Evolutionary conservation across 2,329 filamentous ascomycete species (phyloP).

Genomic region (Scytalidium sp.): DNA sequence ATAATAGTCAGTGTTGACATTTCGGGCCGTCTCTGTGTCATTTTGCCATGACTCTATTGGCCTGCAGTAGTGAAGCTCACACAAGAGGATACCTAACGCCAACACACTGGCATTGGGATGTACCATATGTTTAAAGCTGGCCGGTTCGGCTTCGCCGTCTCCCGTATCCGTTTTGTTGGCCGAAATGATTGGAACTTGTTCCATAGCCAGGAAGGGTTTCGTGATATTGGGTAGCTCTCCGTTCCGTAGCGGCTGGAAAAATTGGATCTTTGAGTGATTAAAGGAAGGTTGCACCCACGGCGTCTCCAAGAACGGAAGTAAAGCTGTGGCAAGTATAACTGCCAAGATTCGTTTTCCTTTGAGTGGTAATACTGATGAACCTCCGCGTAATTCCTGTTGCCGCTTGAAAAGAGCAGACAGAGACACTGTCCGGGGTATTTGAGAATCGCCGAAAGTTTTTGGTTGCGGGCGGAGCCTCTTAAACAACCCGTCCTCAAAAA

Average conservation of each 20-base stretch:
- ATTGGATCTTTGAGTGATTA: slow-evolving; percentile 11
- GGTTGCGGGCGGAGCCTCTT: slow-evolving; percentile 13
- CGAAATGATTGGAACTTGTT: slow-evolving; percentile 11
- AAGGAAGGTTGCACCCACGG: slow-evolving; percentile 14
- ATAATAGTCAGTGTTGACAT: slow-evolving; percentile 23
- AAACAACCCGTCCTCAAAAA: slow-evolving; percentile 10
- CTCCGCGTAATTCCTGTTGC: slow-evolving; percentile 3
- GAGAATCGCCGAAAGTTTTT: slow-evolving; percentile 10
- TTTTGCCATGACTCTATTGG: slow-evolving; percentile 20
- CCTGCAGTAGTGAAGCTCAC: slow-evolving; percentile 26
- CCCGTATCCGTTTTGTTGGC: slow-evolving; percentile 8
- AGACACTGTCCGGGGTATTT: slow-evolving; percentile 10
- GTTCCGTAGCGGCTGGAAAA: slow-evolving; percentile 9
- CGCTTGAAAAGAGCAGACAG: slow-evolving; percentile 10
- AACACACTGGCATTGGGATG: slow-evolving; percentile 23
- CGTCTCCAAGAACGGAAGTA: slow-evolving; percentile 17
- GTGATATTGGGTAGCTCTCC: slow-evolving; percentile 12
- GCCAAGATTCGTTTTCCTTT: slow-evolving; percentile 18
- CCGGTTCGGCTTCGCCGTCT: slow-evolving; percentile 13
- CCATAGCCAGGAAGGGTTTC: slow-evolving; percentile 12
- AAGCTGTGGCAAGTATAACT: slow-evolving; percentile 11
- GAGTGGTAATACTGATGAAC: slow-evolving; percentile 11
- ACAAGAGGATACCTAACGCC: slow-evolving; percentile 25
- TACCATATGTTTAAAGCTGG: slow-evolving; percentile 20
- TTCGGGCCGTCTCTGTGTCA: slow-evolving; percentile 14